These are phyloP conservation scores for Penicillium manginii DNA, from an alignment of 495 filamentous ascomycete species.

Conservation along the genomic window DNA sequence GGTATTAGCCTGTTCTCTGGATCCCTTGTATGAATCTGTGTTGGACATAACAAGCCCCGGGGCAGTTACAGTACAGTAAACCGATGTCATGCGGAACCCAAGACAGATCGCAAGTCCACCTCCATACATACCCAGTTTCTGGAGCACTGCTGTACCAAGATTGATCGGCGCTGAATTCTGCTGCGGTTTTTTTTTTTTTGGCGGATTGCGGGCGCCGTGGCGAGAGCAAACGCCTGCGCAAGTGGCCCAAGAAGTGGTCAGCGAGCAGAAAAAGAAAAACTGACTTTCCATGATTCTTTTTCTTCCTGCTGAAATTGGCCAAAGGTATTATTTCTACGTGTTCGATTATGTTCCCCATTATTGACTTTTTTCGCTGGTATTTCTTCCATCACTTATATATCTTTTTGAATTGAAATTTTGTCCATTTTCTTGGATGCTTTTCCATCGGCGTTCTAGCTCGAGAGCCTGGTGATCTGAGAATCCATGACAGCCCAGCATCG, in stretches of 20 bases:
- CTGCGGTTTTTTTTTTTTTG: no score
- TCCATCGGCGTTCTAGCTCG: not conserved
- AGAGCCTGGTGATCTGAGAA: not conserved
- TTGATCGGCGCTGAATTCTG: no score
- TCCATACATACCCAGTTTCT: not conserved
- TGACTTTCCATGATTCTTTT: not conserved
- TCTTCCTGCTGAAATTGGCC: no score
- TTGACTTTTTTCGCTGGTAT: no score
- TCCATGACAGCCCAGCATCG: not conserved
- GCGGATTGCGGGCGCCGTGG: no score
- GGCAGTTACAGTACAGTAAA: not conserved
- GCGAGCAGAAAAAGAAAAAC: conserved; percentile 60
- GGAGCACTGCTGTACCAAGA: not conserved
- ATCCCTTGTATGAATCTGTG: not conserved
- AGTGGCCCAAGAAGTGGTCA: conserved; percentile 60
- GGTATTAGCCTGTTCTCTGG: not conserved
- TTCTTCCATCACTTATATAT: no score
- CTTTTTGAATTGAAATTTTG: no score
- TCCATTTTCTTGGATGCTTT: no score
- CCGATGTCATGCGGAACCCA: not conserved
- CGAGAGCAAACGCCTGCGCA: conserved; percentile 62
- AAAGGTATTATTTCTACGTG: no score
- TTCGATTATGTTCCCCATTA: no score
- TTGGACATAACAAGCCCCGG: not conserved
- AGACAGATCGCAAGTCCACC: conserved; percentile 3